A percentile compares a stretch with the other conserved stretches of the same genome.
Conservation (phyloP, 768 basidiomycete species). For the Boletus vermiculosoides region DNA sequence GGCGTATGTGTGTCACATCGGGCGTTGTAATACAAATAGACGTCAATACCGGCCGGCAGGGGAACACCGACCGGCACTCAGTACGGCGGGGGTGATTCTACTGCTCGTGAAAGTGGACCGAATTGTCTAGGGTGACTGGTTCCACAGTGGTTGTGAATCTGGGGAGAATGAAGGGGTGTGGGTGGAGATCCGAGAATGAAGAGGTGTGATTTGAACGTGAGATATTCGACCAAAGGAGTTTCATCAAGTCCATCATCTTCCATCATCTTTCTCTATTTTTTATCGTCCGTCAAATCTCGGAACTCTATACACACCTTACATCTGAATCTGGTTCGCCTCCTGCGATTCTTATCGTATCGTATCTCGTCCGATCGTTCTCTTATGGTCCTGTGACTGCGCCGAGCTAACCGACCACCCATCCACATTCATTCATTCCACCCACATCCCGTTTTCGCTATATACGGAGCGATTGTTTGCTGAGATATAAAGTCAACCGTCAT, state of each 20-base stretch:
- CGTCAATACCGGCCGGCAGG: constrained; percentile 19
- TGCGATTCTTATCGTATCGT: constrained; percentile 31
- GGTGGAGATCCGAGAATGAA: neutral
- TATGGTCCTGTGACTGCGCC: constrained; percentile 32
- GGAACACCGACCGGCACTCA: neutral
- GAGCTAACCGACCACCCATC: constrained; percentile 3
- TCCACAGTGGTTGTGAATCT: neutral
- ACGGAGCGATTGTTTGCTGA: constrained; percentile 10
- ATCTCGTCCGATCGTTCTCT: constrained; percentile 32
- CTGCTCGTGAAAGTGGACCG: neutral
- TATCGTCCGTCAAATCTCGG: constrained; percentile 21
- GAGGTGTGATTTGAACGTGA: neutral
- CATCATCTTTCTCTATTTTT: constrained; percentile 12
- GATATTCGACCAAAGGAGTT: neutral
- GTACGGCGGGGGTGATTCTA: neutral
- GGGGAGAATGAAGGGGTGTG: neutral
- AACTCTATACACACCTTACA: constrained; percentile 17
- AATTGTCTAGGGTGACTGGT: neutral
- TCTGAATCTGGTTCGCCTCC: constrained; percentile 5
- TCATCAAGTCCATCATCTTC: constrained; percentile 10
- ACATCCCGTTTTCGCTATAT: constrained; percentile 12
- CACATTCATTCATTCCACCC: constrained; percentile 21
- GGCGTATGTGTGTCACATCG: constrained; percentile 25
- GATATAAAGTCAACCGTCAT: constrained; percentile 34
- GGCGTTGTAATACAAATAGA: constrained; percentile 18